Percentiles rank a stretch among this genome's conserved stretches.
These are phyloP conservation scores for Saccharomycopsis malanga DNA, from an alignment of 805 yeast genomes.

Conservation along the genomic window DNA sequence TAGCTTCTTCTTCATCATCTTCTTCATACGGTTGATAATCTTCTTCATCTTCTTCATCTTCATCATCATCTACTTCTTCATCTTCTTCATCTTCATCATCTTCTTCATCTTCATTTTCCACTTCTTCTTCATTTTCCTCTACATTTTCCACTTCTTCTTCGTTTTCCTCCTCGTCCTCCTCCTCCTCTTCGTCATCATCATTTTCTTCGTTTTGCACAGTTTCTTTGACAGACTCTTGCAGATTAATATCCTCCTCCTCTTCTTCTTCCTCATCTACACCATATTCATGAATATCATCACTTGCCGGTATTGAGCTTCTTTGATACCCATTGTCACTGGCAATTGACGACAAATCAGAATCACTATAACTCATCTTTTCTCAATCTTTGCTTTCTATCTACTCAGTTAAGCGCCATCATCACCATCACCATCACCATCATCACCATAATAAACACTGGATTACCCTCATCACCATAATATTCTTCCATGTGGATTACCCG, in stretches of 20 bases:
- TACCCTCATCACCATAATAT: too few relatives aligned
- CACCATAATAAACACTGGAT: too few relatives aligned
- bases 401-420: too few relatives aligned
- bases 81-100: constrained; percentile 17
- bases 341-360: not conserved
- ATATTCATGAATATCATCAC: not conserved
- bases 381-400: too few relatives aligned
- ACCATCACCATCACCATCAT: too few relatives aligned
- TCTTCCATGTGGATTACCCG: too few relatives aligned
- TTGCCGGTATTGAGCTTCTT: not conserved
- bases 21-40: constrained; percentile 3
- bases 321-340: not conserved
- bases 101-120: constrained; percentile 12
- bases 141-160: constrained; percentile 5
- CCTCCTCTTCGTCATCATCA: constrained; percentile 8
- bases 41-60: not conserved
- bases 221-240: not conserved
- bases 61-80: constrained; percentile 8
- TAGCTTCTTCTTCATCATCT: constrained; percentile 2
- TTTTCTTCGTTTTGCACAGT: not conserved
- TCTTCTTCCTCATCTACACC: not conserved
- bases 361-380: not conserved
- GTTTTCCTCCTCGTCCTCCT: constrained; percentile 7
- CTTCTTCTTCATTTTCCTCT: constrained; percentile 14
- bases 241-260: not conserved